Base-by-base conservation (phyloP, 225 moss, liverwort and hornwort genomes). In the Thuidium tamariscinum region DNA sequence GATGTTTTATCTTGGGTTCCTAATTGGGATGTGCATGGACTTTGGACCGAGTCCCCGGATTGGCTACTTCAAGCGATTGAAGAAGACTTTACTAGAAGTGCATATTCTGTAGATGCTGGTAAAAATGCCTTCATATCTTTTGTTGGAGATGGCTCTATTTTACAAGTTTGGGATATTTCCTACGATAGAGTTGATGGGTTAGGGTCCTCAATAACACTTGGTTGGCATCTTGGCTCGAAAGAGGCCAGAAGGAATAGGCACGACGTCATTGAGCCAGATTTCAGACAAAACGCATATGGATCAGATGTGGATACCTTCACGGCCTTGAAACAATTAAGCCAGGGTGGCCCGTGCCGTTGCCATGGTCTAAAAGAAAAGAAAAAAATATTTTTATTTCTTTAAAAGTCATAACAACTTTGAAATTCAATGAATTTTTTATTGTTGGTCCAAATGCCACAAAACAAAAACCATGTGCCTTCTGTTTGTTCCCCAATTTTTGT, bases 1-100 rank as follows among this genome's bases (percentile, higher is more conserved):
- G 4, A 25, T 25, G 25, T 12, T 25, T 8, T 14, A 69, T 69
- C 69, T 0, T 69, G 14, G 69, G 39, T 69, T 69, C 69, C 41
- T 14, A 1, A 69, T 23, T 69, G 69, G 41, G 14, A 41, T 39
- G 68, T 7, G 13, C 23, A 7, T 68, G 23, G 23, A 22, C 67
- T 13, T 37, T 68, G 68, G 23, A 2, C 4, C 2, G 7, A 3
- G 7, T 41, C 41, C 23, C 41, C 69, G 2, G 7, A 69, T 7
- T 39, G 0, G 4, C 13, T 23, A 22, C 1, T 13, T 2, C 8
- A 13, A 2, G 1, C 11, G 14, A 7, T 39, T 36, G 2, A 1
- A 2, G 22, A 13, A 1, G 3, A 0, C 0, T 1, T 1, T 69
- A 69, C 2, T 13, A 69, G 8, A 13, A 2, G 41, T 4, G 0